Evolutionary conservation across 257 asterid species (phyloP), one percentile per base, ranked within the genome.

Genomic region (Solanum infundibuliforme): DNA sequence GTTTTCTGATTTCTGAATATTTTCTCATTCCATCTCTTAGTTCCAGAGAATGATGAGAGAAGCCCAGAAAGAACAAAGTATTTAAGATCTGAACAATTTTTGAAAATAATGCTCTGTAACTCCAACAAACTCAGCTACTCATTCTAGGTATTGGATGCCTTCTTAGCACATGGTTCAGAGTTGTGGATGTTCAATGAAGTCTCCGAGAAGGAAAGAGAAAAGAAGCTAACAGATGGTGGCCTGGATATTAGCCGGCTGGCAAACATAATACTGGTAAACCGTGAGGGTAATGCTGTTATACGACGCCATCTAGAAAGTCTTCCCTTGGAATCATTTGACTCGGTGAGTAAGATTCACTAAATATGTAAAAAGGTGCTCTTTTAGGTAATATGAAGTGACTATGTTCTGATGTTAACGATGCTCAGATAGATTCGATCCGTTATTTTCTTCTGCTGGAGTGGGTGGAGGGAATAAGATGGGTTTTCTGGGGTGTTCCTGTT

Each of bases 161-260:
- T 93, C 89, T 91, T 95, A 90, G 98, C 98, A 48, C 94, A 89
- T 73, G 93, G 92, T 13, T 95, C 98, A 82, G 98, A 95, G 90
- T 89, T 95, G 92, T 94, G 98, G 98, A 94, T 95, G 98, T 94
- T 94, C 93, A 95, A 95, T 92, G 98, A 95, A 75, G 98, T 95
- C 86, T 88, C 90, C 12, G 98, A 95, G 92, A 93, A 91, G 81
- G 95, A 94, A 85, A 94, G 97, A 88, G 98, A 94, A 35, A 93
- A 69, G 91, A 95, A 95, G 92, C 96, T 95, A 84, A 92, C 87
- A 69, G 94, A 94, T 89, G 98, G 98, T 87, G 98, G 98, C 88
- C 97, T 95, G 83, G 98, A 95, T 89, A 89, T 89, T 41, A 93
- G 87, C 86, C 92, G 95, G 85, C 89, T 95, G 93, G 87, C 91